phyloP scores from a whole-genome alignment of 805 yeast genomes.

The Candida khao-thaluensis region DNA sequence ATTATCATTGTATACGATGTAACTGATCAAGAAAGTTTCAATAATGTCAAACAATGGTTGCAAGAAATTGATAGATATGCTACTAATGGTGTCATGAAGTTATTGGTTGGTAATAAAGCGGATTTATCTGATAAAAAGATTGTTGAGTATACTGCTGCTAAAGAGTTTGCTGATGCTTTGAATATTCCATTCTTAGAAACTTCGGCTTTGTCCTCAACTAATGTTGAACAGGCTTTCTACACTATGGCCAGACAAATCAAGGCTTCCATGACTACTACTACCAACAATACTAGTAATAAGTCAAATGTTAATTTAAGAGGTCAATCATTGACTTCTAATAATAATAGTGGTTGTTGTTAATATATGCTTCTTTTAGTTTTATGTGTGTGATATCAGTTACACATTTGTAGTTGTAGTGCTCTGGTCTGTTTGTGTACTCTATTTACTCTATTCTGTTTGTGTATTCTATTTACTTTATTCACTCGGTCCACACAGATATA shows the following conservation, averaged over 20 bases:
- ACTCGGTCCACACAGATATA: too few species aligned
- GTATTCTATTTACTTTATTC: too few species aligned
- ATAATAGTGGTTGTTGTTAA: slow-evolving; percentile 41
- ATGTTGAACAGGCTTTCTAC: slow-evolving; percentile 97
- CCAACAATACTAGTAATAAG: slow-evolving; percentile 49
- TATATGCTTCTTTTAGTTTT: not conserved
- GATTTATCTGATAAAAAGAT: slow-evolving; percentile 92
- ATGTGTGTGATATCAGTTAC: too few species aligned
- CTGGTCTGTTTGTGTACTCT: too few species aligned
- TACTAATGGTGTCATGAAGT: slow-evolving; percentile 93
- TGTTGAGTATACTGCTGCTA: slow-evolving; percentile 93
- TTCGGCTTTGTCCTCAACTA: slow-evolving; percentile 89
- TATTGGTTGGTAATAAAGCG: slow-evolving; percentile 94
- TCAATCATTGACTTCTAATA: slow-evolving; percentile 48
- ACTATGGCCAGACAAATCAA: slow-evolving; percentile 99
- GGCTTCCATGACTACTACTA: slow-evolving; percentile 77
- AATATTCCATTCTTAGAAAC: slow-evolving; percentile 96
- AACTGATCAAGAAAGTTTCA: slow-evolving; percentile 94
- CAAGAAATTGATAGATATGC: slow-evolving; percentile 99
- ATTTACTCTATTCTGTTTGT: too few species aligned
- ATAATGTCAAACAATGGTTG: slow-evolving; percentile 96
- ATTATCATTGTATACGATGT: slow-evolving; percentile 97
- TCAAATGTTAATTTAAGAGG: slow-evolving; percentile 73
- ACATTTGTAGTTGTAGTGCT: too few species aligned
- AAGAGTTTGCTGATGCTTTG: slow-evolving; percentile 94